phyloP scores from a whole-genome alignment of 2,329 filamentous ascomycete species.

The Botrytis hyacinthi region DNA sequence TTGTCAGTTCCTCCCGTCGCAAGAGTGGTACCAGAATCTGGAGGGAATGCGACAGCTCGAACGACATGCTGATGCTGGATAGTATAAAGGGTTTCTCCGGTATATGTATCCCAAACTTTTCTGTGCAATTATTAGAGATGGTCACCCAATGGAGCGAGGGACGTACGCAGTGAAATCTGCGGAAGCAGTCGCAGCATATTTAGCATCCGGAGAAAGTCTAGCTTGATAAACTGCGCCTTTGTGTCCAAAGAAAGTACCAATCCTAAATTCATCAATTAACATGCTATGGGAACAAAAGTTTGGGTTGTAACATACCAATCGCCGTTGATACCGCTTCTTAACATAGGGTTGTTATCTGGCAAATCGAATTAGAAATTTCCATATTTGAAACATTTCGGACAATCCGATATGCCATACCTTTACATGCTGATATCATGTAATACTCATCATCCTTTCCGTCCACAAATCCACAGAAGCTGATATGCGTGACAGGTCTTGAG shows the following conservation, averaged over 20 bases:
- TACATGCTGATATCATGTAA: conserved; percentile 72
- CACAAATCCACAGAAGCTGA: conserved; percentile 67
- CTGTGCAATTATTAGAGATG: conserved; percentile 48
- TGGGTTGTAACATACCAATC: conserved; percentile 65
- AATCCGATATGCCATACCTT: conserved; percentile 46
- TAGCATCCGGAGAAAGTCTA: conserved; percentile 82
- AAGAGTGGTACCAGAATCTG: conserved; percentile 76
- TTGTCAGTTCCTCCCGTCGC: conserved; percentile 96
- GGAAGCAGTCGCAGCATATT: conserved; percentile 85
- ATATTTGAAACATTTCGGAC: neutral
- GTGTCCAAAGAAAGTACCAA: conserved; percentile 96
- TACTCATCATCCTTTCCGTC: conserved; percentile 56
- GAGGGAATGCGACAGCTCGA: conserved; percentile 84
- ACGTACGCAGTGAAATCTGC: conserved; percentile 92
- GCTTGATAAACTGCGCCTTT: conserved; percentile 98
- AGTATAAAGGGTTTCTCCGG: conserved; percentile 82
- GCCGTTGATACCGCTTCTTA: conserved; percentile 91
- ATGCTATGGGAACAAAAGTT: conserved; percentile 12
- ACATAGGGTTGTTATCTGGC: conserved; percentile 94
- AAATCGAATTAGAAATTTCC: conserved; percentile 25
- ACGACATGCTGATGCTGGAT: conserved; percentile 95
- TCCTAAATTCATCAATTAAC: conserved; percentile 50
- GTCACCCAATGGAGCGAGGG: neutral
- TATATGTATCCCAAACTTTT: conserved; percentile 96
- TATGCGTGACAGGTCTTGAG: conserved; percentile 70